Conservation (phyloP, 495 filamentous ascomycete species). For the Xeromyces bisporus region DNA sequence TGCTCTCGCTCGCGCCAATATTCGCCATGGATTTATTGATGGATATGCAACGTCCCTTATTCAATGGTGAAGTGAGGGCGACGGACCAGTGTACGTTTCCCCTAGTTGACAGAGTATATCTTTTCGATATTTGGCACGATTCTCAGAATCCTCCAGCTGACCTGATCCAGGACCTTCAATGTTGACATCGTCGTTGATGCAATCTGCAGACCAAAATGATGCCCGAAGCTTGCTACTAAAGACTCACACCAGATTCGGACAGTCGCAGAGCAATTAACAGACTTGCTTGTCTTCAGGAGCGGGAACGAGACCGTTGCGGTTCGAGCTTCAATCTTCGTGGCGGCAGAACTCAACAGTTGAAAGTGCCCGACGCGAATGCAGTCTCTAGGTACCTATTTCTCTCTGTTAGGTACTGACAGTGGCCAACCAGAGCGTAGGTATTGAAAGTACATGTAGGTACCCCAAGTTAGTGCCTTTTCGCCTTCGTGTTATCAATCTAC, state of each 20-base stretch:
- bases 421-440: neutral
- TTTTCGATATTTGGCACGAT: neutral
- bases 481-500: too few relatives aligned
- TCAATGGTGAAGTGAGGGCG: neutral
- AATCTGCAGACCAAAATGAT: neutral
- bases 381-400: neutral
- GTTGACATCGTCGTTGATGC: conserved; percentile 1
- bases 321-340: conserved; percentile 1
- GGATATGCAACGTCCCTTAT: conserved; percentile 1
- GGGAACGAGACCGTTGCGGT: neutral
- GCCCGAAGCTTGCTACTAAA: neutral
- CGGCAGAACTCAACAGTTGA: conserved; percentile 1
- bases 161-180: neutral
- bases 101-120: too few relatives aligned
- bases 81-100: neutral
- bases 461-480: conserved; percentile 1
- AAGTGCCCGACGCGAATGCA: neutral
- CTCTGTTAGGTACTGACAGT: neutral
- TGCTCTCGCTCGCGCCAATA: neutral
- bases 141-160: neutral
- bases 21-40: neutral
- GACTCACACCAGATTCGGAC: neutral
- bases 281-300: neutral
- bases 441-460: neutral
- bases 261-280: neutral